phyloP scores from a whole-genome alignment of 352 stramenopile species.

The Pythium aquatile region DNA sequence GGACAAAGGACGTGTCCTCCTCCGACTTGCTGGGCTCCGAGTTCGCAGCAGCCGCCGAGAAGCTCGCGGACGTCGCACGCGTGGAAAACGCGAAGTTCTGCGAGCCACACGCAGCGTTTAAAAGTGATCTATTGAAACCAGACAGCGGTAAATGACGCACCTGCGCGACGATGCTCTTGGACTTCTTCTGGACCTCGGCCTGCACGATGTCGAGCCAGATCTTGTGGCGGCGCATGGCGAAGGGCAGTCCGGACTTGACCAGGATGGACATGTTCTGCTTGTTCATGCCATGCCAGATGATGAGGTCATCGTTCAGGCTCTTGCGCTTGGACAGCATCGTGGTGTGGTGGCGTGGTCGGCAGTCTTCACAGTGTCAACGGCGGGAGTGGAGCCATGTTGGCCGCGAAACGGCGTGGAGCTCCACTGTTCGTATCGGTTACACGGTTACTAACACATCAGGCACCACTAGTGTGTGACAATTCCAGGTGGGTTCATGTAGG shows the following conservation, averaged over 20 bases:
- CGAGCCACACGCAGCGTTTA: neutral
- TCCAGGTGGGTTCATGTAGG: too few species aligned
- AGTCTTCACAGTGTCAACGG: neutral
- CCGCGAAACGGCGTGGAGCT: too few species aligned
- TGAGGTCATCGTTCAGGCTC: conserved; percentile 52
- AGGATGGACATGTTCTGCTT: conserved; percentile 50
- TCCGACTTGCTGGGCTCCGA: conserved; percentile 9
- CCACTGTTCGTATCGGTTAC: too few species aligned
- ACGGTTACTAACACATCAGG: too few species aligned
- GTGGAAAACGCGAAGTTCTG: conserved; percentile 43
- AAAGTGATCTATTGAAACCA: neutral
- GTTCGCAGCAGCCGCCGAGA: neutral
- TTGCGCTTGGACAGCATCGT: conserved; percentile 46
- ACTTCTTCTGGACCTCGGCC: conserved; percentile 46
- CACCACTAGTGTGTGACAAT: too few species aligned
- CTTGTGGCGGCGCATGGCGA: conserved; percentile 35
- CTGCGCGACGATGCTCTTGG: conserved; percentile 45
- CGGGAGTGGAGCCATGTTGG: too few species aligned
- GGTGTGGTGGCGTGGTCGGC: neutral
- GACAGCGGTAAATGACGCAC: conserved; percentile 13
- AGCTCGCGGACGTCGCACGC: neutral
- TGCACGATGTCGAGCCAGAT: conserved; percentile 56
- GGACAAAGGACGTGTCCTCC: conserved; percentile 27
- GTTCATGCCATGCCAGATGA: conserved; percentile 52
- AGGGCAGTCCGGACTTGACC: conserved; percentile 34